Conservation (phyloP, 768 basidiomycete genomes). For the Cubamyces sp. region DNA sequence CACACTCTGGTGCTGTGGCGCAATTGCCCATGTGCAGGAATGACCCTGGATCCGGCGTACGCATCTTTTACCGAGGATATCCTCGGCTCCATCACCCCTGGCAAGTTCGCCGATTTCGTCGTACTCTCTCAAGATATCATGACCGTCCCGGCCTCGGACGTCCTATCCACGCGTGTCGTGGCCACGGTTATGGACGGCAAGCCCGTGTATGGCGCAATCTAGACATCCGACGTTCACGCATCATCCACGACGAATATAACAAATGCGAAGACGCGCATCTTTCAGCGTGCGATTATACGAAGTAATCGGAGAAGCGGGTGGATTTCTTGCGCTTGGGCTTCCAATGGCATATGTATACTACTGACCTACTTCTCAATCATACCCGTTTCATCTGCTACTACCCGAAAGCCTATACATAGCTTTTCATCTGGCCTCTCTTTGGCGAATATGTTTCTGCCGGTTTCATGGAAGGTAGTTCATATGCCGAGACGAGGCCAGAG, state of each 20-base stretch:
- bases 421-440: too few relatives aligned
- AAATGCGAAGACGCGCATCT: not conserved
- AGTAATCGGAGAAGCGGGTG: too few relatives aligned
- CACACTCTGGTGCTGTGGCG: not conserved
- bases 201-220: constrained; percentile 47
- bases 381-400: too few relatives aligned
- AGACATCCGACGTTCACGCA: not conserved
- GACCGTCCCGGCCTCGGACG: constrained; percentile 56
- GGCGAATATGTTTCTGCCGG: too few relatives aligned
- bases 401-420: too few relatives aligned
- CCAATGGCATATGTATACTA: too few relatives aligned
- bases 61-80: constrained; percentile 78
- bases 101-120: constrained; percentile 87
- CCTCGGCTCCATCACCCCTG: constrained; percentile 76
- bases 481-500: too few relatives aligned
- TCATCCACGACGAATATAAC: not conserved
- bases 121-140: constrained; percentile 85
- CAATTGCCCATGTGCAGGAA: constrained; percentile 50
- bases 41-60: constrained; percentile 88
- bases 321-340: too few relatives aligned
- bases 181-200: constrained; percentile 82
- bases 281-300: too few relatives aligned
- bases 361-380: too few relatives aligned
- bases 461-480: too few relatives aligned
- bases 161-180: constrained; percentile 69